Evolutionary conservation across 2,329 filamentous ascomycete genomes (phyloP).

Genomic region (Fusarium citri): DNA sequence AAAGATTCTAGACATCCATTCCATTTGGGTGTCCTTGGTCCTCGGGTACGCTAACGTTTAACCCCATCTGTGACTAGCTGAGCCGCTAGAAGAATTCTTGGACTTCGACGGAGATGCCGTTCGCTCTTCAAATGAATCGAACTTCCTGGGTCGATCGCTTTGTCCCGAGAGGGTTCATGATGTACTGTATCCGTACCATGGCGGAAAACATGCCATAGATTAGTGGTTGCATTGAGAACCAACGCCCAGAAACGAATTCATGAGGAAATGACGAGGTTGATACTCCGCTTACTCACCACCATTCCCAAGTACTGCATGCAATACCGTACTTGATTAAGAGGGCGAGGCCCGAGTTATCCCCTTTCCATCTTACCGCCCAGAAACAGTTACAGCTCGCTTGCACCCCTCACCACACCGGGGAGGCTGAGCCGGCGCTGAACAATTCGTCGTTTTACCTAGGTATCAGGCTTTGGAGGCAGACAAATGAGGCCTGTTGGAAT

Average conservation of each 20-base stretch:
- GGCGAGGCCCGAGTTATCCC: constrained; percentile 8
- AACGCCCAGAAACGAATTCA: not conserved
- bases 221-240: not conserved
- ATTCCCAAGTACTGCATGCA: not conserved
- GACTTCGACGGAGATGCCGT: constrained; percentile 21
- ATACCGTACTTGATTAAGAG: not conserved
- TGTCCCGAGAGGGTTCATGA: constrained; percentile 13
- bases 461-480: constrained; percentile 26
- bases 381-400: constrained; percentile 25
- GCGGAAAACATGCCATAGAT: not conserved
- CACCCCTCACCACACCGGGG: constrained; percentile 40
- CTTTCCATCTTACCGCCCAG: constrained; percentile 33
- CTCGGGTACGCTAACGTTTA: not conserved
- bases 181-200: too few relatives aligned
- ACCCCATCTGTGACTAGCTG: constrained; percentile 4
- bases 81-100: constrained; percentile 24
- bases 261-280: constrained; percentile 11
- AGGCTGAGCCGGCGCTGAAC: constrained; percentile 34
- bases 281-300: not conserved
- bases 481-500: constrained; percentile 22
- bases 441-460: constrained; percentile 33
- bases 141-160: not conserved
- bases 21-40: not conserved
- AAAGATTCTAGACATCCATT: not conserved
- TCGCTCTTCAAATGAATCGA: not conserved